Conservation (phyloP, 23 red algal species). For the Gracilaria caudata region DNA sequence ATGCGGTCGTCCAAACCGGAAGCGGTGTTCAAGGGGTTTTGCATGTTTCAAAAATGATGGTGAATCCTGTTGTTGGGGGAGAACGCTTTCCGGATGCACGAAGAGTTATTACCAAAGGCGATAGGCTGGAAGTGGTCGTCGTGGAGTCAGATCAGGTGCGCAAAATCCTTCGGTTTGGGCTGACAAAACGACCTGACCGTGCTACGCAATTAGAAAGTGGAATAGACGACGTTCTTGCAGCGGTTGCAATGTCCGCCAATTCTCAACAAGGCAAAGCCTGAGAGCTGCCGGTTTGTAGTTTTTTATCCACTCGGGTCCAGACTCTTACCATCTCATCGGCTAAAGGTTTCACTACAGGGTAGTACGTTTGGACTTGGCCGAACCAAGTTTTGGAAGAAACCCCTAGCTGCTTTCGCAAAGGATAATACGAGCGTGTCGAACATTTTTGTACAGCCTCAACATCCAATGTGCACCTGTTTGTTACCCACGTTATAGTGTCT, state of each 20-base stretch:
- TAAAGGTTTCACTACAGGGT: background rate
- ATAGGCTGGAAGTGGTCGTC: conserved; percentile 35
- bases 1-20: conserved; percentile 29
- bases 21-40: conserved; percentile 40
- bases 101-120: conserved; percentile 17
- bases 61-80: background rate
- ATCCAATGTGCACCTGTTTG: too few relatives aligned
- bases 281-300: background rate
- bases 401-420: too few relatives aligned
- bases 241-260: background rate
- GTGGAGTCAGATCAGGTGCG: conserved; percentile 32
- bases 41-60: conserved; percentile 70
- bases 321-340: too few relatives aligned
- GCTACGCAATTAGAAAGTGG: conserved; percentile 8
- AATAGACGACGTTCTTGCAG: conserved; percentile 39
- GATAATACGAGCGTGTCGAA: too few relatives aligned
- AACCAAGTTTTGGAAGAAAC: too few relatives aligned
- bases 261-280: conserved; percentile 13
- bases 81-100: conserved; percentile 48
- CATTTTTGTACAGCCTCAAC: too few relatives aligned
- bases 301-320: background rate
- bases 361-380: too few relatives aligned
- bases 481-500: too few relatives aligned
- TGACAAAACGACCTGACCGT: conserved; percentile 4
- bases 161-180: conserved; percentile 45